Evolutionary conservation across 2,329 filamentous ascomycete genomes (phyloP), one percentile per base, ranked within the genome.

Genomic region (Fusarium keratoplasticum): DNA sequence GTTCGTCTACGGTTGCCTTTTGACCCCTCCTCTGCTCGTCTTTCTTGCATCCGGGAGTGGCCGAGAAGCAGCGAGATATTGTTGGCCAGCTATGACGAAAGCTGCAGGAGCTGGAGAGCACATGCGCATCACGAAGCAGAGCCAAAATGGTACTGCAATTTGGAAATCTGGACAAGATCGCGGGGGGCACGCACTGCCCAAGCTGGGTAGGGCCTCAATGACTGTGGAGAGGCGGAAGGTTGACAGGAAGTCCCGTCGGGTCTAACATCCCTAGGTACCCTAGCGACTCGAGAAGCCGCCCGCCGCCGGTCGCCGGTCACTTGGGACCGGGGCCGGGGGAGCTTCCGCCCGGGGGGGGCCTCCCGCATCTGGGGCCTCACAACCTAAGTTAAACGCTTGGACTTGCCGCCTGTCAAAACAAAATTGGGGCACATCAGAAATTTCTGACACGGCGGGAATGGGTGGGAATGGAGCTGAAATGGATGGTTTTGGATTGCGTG

Each of bases 41-140:
- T 76, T 73, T 63, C 73, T 69, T 77, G 73, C 75, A 75, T 75
- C 63, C 59, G 66, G 64, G 69, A 75, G 68, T 65, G 64, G 67
- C 71, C 69, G 71, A 73, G 67, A 36, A 61, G 67, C 59, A 71
- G 62, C 58, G 66, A 36, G 52, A 69, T 69, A 58, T 40, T 38
- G 64, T 64, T 74, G 71, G 69, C 63, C 36, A 59, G 40, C 64
- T 58, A 63, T 63, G 71, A 69, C 71, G 64, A 72, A 58, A 47
- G 66, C 57, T 72, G 71, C 71, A 72, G 54, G 61, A 33, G 36
- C 18, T 60, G 54, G 44, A 42, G 55, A 57, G 58, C 58, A 73
- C 50, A 71, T 71, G 64, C 71, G 67, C 64, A 68, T 73, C 52
- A 60, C 54, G 42, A 57, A 60, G 60, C 36, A 59, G 44, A 58